Percentiles rank a stretch among this genome's conserved stretches.
Evolutionary conservation across 495 filamentous ascomycete species (phyloP).

Genomic region (Penicillium coffeae): DNA sequence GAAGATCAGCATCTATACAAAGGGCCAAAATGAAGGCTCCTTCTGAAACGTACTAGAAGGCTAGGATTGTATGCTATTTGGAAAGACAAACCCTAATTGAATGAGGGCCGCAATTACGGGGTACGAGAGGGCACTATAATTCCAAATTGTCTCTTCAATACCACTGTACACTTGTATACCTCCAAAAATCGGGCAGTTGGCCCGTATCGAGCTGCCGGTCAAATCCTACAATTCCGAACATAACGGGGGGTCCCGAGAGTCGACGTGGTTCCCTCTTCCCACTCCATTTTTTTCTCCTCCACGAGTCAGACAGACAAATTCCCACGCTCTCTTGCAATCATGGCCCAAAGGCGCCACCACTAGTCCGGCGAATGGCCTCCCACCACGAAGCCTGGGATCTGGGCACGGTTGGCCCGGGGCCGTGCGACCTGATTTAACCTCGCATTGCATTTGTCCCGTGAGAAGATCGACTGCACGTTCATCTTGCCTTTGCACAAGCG

Average conservation of each 20-base stretch:
- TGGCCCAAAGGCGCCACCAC: neutral
- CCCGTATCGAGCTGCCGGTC: constrained; percentile 2
- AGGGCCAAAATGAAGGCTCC: neutral
- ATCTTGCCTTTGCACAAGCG: constrained; percentile 15
- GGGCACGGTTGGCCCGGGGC: constrained; percentile 10
- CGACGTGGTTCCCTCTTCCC: too few relatives aligned
- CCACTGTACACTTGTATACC: too few relatives aligned
- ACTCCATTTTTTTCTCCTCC: too few relatives aligned
- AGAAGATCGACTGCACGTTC: constrained; percentile 35
- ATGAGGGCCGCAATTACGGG: too few relatives aligned
- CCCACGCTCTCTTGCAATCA: neutral
- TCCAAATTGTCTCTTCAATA: too few relatives aligned
- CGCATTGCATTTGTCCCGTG: constrained; percentile 33
- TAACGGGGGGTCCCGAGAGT: too few relatives aligned
- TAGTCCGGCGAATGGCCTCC: constrained; percentile 9
- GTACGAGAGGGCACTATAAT: too few relatives aligned
- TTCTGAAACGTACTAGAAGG: neutral
- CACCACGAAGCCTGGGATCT: constrained; percentile 19
- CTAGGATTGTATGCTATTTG: neutral
- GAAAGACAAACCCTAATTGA: too few relatives aligned
- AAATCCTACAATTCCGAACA: too few relatives aligned
- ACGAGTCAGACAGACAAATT: neutral
- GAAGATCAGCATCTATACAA: neutral
- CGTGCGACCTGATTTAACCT: constrained; percentile 32
- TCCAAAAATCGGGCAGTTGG: too few relatives aligned